These are phyloP conservation scores for Zalaria sp. DNA, from an alignment of 2,329 filamentous ascomycete genomes.

Conservation along the genomic window DNA sequence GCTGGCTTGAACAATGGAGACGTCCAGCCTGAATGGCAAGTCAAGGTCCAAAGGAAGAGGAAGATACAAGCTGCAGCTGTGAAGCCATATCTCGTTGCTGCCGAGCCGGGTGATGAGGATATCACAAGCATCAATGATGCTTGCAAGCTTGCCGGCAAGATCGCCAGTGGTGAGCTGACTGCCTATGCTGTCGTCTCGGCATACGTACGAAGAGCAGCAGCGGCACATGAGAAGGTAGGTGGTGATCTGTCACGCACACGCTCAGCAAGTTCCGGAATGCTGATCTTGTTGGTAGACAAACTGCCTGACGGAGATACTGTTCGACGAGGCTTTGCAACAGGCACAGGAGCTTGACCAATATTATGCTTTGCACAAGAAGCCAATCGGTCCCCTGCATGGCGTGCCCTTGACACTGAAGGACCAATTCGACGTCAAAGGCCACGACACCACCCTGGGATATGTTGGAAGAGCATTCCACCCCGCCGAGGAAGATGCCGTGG, in stretches of 20 bases:
- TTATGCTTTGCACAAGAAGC: constrained; percentile 29
- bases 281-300: neutral
- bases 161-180: neutral
- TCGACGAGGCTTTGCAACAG: constrained; percentile 35
- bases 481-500: constrained; percentile 32
- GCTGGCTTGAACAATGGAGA: neutral
- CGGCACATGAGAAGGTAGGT: neutral
- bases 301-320: constrained; percentile 33
- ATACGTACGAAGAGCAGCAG: neutral
- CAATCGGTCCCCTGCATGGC: constrained; percentile 18
- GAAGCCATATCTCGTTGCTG: neutral
- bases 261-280: too few relatives aligned
- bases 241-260: too few relatives aligned
- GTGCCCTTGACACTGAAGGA: constrained; percentile 37
- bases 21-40: neutral
- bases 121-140: neutral
- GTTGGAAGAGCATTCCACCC: constrained; percentile 35
- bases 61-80: neutral
- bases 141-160: neutral
- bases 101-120: neutral
- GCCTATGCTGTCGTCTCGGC: neutral
- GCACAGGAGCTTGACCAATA: constrained; percentile 38
- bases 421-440: constrained; percentile 39
- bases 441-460: constrained; percentile 39
- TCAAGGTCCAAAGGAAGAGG: neutral